phyloP scores from a whole-genome alignment of 2,329 filamentous ascomycete species.

The Phoma sp. region DNA sequence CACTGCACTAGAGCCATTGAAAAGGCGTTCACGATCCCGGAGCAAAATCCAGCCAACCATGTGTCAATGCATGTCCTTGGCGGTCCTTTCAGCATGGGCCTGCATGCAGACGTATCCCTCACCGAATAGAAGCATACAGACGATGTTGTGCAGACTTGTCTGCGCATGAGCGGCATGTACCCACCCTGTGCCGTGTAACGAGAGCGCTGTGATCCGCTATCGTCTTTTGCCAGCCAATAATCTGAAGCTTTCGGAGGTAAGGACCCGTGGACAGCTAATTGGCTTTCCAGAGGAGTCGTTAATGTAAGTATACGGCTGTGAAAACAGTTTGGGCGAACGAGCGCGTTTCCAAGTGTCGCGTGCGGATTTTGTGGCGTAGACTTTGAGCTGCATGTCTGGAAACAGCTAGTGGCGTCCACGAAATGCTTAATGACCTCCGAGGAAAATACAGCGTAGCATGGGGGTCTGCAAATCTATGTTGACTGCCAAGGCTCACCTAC shows the following conservation, averaged over 20 bases:
- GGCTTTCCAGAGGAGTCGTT: too few relatives aligned
- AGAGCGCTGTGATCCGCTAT: not conserved
- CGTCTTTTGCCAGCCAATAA: not conserved
- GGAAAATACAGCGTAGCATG: not conserved
- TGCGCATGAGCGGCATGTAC: slow-evolving; percentile 3
- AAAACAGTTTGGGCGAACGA: not conserved
- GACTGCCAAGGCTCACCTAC: too few relatives aligned
- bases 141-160: slow-evolving; percentile 4
- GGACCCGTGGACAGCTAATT: not conserved
- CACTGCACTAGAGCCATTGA: not conserved
- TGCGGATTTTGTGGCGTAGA: not conserved
- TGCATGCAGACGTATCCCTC: not conserved
- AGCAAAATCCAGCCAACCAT: not conserved
- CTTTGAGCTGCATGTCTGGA: not conserved
- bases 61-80: too few relatives aligned
- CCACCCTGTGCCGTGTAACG: slow-evolving; percentile 3
- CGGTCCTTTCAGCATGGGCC: not conserved
- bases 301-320: not conserved
- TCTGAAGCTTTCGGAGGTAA: not conserved
- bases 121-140: not conserved
- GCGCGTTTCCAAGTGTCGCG: not conserved
- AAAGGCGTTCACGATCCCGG: not conserved
- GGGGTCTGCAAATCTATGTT: not conserved
- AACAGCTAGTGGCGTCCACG: not conserved
- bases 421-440: not conserved